These are phyloP conservation scores for Chrysochromulina parva DNA, from an alignment of 78 protist genomes.

Conservation along the genomic window DNA sequence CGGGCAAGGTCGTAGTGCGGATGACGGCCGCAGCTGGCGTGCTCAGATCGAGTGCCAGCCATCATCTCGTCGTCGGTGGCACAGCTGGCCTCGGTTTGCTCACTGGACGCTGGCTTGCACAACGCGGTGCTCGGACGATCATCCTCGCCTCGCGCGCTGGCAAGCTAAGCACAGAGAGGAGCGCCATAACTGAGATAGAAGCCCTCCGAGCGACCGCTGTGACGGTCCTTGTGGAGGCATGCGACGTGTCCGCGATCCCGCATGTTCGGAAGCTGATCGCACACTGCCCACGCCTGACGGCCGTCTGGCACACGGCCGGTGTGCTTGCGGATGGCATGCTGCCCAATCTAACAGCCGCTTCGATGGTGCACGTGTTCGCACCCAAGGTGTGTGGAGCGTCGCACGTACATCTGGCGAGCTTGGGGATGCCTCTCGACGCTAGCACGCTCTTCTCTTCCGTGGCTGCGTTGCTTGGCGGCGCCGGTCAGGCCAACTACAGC, in stretches of 20 bases:
- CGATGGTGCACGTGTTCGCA: not conserved
- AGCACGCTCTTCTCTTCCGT: constrained; percentile 39
- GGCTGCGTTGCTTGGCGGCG: constrained; percentile 32
- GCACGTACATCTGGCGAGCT: not conserved
- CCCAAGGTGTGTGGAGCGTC: constrained; percentile 25
- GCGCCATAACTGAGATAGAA: not conserved
- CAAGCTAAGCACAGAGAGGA: not conserved
- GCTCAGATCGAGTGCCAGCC: not conserved
- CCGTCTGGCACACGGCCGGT: constrained; percentile 26
- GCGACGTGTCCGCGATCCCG: not conserved
- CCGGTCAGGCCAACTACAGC: constrained; percentile 51
- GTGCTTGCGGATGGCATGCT: constrained; percentile 34
- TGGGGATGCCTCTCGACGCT: not conserved
- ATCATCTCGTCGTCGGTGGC: constrained; percentile 33
- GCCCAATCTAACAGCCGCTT: not conserved
- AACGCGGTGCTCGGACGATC: not conserved
- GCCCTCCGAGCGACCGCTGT: not conserved
- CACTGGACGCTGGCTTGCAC: not conserved
- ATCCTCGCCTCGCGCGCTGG: not conserved
- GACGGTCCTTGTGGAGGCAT: not conserved
- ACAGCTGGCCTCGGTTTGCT: constrained; percentile 27
- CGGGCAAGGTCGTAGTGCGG: constrained; percentile 41
- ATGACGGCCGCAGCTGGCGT: not conserved
- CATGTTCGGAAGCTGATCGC: not conserved
- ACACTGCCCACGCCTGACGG: not conserved